These are phyloP conservation scores for Zizania palustris DNA, from an alignment of 202 grass and related monocot genomes.

Conservation along the genomic window DNA sequence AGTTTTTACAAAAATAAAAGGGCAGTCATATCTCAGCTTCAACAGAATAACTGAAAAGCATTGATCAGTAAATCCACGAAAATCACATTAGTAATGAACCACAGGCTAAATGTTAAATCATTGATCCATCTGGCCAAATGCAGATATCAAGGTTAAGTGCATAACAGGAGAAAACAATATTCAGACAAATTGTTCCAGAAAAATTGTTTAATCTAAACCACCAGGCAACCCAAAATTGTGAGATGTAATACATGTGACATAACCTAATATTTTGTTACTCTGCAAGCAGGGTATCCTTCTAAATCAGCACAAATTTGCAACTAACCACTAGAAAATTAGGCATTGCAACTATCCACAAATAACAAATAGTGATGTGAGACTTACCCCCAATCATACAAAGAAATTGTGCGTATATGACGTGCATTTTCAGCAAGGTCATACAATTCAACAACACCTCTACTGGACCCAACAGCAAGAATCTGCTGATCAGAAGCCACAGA, in stretches of 20 bases:
- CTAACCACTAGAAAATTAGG: constrained; percentile 25
- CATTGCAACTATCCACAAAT: constrained; percentile 20
- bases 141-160: constrained; percentile 21
- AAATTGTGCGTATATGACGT: constrained; percentile 78
- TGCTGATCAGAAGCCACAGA: constrained; percentile 92
- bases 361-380: constrained; percentile 23
- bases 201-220: constrained; percentile 25
- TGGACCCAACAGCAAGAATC: constrained; percentile 91
- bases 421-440: constrained; percentile 90
- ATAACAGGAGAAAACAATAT: constrained; percentile 17
- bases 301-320: constrained; percentile 22
- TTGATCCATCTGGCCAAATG: not conserved
- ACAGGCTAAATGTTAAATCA: constrained; percentile 24
- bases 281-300: constrained; percentile 1
- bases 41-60: constrained; percentile 36
- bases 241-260: not conserved
- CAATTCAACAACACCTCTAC: constrained; percentile 87
- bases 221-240: constrained; percentile 5
- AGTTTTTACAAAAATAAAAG: constrained; percentile 19
- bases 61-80: not conserved
- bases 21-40: constrained; percentile 30
- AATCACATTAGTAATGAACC: constrained; percentile 17
- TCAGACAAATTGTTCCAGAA: not conserved
- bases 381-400: constrained; percentile 97
- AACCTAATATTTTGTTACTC: not conserved